These are phyloP conservation scores for Gloeopeniophorella convolvens DNA, from an alignment of 768 basidiomycete genomes.

Conservation along the genomic window DNA sequence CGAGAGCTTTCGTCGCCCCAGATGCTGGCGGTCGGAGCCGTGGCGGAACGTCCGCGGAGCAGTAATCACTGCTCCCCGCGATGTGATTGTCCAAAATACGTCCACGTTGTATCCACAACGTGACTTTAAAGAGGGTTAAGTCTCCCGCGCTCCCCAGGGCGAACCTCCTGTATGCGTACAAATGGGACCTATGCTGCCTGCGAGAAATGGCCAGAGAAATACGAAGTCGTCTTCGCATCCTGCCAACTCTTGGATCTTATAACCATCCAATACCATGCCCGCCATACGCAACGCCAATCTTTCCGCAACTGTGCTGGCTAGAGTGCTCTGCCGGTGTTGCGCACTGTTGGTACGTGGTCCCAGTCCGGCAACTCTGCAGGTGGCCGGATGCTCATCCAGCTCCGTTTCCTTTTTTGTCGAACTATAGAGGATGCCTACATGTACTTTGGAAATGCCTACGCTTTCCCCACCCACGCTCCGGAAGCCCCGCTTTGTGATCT, in stretches of 20 bases:
- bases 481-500: too few species aligned
- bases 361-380: too few species aligned
- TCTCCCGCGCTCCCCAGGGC: not conserved
- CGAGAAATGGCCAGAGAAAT: conserved; percentile 1
- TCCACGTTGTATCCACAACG: not conserved
- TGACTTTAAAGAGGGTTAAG: not conserved
- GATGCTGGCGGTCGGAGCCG: not conserved
- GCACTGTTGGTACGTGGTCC: not conserved
- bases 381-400: too few species aligned
- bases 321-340: not conserved
- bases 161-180: not conserved
- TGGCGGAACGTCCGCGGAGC: conserved; percentile 2
- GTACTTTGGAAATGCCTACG: too few species aligned
- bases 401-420: too few species aligned
- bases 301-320: too few species aligned
- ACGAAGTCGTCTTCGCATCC: not conserved
- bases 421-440: too few species aligned
- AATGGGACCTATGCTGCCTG: not conserved
- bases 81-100: not conserved
- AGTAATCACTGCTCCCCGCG: conserved; percentile 1
- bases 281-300: conserved; percentile 3
- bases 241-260: not conserved
- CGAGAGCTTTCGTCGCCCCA: too few species aligned
- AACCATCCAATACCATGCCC: not conserved
- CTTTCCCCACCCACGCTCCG: too few species aligned